Conservation (phyloP, 805 yeast species). For the Metschnikowia henanensis region DNA sequence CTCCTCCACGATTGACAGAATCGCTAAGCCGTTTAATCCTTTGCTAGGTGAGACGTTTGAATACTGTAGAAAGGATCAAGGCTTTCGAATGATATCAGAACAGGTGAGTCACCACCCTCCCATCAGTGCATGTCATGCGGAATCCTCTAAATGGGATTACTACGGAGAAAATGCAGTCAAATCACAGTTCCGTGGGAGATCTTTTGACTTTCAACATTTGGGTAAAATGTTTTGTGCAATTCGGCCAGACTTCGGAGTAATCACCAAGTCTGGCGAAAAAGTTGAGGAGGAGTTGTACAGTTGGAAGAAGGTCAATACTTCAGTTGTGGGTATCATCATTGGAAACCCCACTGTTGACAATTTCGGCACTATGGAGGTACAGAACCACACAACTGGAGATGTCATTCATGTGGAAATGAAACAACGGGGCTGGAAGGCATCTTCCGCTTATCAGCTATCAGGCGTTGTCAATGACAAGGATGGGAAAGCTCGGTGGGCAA, state of each 20-base stretch:
- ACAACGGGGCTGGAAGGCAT: conserved; percentile 95
- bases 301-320: conserved; percentile 90
- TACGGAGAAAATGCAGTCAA: conserved; percentile 64
- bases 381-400: conserved; percentile 88
- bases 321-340: conserved; percentile 91
- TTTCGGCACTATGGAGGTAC: conserved; percentile 86
- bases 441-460: conserved; percentile 85
- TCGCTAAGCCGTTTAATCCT: conserved; percentile 94
- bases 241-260: conserved; percentile 68
- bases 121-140: conserved; percentile 78
- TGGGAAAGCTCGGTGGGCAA: conserved; percentile 72
- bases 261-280: conserved; percentile 40
- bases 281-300: conserved; percentile 73
- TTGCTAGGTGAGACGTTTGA: conserved; percentile 92
- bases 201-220: conserved; percentile 86
- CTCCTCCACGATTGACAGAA: conserved; percentile 70
- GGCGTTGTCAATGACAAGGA: conserved; percentile 70
- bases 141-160: conserved; percentile 71
- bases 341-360: conserved; percentile 97
- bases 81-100: conserved; percentile 74
- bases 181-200: conserved; percentile 94
- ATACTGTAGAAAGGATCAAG: conserved; percentile 79
- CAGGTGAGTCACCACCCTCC: conserved; percentile 89
- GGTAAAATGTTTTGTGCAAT: conserved; percentile 88
- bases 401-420: conserved; percentile 71